Percentiles rank a stretch among this genome's conserved stretches.
These are phyloP conservation scores for Biscogniauxia marginata DNA, from an alignment of 2,329 filamentous ascomycete genomes.

Conservation along the genomic window DNA sequence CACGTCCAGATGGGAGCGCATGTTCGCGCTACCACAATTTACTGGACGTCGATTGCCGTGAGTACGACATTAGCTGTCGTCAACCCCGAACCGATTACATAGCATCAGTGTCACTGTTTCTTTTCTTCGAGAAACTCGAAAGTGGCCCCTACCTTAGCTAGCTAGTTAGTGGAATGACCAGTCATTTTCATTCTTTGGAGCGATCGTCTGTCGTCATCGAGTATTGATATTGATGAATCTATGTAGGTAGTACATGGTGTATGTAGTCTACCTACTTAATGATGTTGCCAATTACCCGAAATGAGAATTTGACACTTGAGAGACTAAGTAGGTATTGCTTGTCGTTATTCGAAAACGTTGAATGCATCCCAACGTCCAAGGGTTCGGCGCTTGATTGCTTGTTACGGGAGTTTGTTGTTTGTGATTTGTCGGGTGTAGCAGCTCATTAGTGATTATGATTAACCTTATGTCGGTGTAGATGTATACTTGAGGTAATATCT, in stretches of 20 bases:
- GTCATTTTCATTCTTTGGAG: neutral
- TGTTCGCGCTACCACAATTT: neutral
- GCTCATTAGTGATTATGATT: neutral
- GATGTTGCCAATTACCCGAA: neutral
- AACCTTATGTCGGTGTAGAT: no score
- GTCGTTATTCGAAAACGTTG: neutral
- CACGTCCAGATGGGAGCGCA: neutral
- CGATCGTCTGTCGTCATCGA: neutral
- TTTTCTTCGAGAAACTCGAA: neutral
- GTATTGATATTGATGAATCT: neutral
- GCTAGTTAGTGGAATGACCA: neutral
- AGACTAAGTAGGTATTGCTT: no score
- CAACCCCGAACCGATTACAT: neutral
- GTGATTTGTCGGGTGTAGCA: neutral
- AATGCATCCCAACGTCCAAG: neutral
- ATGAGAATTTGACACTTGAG: neutral
- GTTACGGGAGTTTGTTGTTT: neutral
- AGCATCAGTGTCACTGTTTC: neutral
- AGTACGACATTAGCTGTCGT: neutral
- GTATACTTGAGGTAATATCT: no score
- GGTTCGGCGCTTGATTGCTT: neutral
- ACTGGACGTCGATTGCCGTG: neutral
- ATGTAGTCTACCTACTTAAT: no score
- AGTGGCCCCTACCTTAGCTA: neutral
- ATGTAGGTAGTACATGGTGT: no score